Percentiles rank a stretch among this genome's conserved stretches.
Evolutionary conservation across 495 filamentous ascomycete species (phyloP).

Genomic region (Neurospora sp.): DNA sequence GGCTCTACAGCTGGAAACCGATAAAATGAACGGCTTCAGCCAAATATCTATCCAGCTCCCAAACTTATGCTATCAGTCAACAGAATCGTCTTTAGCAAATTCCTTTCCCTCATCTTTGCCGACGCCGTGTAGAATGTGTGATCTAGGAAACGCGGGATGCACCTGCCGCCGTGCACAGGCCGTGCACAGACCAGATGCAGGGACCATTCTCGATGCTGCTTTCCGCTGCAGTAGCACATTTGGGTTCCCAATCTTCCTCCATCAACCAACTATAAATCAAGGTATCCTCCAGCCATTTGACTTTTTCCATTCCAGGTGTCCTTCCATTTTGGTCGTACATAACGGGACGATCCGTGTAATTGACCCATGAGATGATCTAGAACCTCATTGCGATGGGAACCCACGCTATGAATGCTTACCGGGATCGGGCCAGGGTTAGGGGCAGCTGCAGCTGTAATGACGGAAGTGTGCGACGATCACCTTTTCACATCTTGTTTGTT

Average conservation of each 20-base stretch:
- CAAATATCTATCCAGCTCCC: no score
- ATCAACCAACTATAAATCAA: neutral
- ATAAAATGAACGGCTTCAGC: neutral
- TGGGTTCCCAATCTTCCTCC: neutral
- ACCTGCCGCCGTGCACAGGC: neutral
- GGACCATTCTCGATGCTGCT: neutral
- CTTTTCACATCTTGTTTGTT: neutral
- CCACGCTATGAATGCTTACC: neutral
- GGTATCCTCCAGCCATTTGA: neutral
- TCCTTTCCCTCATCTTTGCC: neutral
- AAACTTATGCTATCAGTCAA: neutral
- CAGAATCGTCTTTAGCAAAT: neutral
- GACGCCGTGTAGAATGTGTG: neutral
- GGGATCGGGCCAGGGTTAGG: neutral
- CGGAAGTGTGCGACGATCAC: neutral
- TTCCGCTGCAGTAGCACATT: neutral
- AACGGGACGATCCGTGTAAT: neutral
- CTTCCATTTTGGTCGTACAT: neutral
- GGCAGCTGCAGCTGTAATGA: neutral
- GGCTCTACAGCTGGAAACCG: neutral
- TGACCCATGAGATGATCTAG: neutral
- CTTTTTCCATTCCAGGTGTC: neutral
- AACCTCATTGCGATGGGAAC: neutral
- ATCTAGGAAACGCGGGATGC: neutral
- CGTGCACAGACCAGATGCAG: neutral